phyloP scores from a whole-genome alignment of 2,329 filamentous ascomycete species.

The Phaeosphaeriaceae sp. region DNA sequence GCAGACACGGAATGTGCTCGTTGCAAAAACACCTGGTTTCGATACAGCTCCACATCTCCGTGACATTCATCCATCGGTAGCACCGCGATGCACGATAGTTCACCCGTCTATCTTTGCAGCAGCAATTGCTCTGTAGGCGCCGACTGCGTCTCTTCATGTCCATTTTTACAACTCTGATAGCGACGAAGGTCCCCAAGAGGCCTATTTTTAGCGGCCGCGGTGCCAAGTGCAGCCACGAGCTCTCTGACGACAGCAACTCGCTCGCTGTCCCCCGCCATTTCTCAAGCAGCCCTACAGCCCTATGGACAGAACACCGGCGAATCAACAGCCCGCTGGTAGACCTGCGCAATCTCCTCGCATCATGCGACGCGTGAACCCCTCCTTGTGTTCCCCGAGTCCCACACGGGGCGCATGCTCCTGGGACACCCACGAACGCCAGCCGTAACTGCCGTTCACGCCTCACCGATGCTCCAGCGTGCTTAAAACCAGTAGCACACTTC shows the following conservation, averaged over 20 bases:
- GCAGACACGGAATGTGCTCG: not conserved
- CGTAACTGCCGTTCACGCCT: constrained; percentile 21
- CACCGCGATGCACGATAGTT: constrained; percentile 2
- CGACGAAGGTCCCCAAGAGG: constrained; percentile 1
- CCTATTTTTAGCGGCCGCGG: constrained; percentile 38
- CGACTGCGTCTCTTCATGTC: constrained; percentile 13
- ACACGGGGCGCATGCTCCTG: constrained; percentile 7
- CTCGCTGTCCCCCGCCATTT: constrained; percentile 7
- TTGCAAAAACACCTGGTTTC: constrained; percentile 21
- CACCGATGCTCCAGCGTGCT: constrained; percentile 13
- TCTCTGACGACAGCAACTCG: constrained; percentile 20
- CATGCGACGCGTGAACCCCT: constrained; percentile 24
- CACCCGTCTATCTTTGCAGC: constrained; percentile 3
- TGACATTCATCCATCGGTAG: constrained; percentile 9
- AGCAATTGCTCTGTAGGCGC: constrained; percentile 12
- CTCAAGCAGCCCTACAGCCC: constrained; percentile 26
- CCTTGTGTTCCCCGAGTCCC: constrained; percentile 17
- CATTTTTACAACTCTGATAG: constrained; percentile 15
- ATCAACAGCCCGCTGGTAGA: constrained; percentile 7
- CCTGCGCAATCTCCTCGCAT: constrained; percentile 3
- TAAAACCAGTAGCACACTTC: constrained; percentile 7
- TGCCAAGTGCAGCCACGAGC: constrained; percentile 23
- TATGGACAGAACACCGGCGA: constrained; percentile 27
- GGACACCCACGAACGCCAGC: constrained; percentile 15
- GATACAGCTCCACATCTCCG: constrained; percentile 3